Evolutionary conservation across 176 grass and related monocot species (phyloP), one percentile per base, ranked within the genome.

Genomic region (Lolium perenne): DNA sequence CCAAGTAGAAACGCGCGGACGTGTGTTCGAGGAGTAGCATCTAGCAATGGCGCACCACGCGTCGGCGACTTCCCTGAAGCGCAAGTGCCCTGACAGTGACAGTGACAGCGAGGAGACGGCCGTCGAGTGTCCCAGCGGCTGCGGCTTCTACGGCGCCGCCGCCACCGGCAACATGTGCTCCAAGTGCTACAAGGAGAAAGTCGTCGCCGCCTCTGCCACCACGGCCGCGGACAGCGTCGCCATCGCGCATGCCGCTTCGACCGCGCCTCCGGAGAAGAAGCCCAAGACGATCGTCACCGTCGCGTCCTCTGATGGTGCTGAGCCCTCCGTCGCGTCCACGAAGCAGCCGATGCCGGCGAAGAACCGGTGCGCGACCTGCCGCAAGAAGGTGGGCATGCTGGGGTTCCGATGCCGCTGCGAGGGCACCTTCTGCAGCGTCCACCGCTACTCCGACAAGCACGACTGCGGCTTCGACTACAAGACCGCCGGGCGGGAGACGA

Each of bases 351-450:
- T 43, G 41, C 3, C 29, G 51, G 7, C 71, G 61, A 7, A 85
- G 25, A 91, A 83, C 57, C 80, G 93, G 47, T 95, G 93, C 76
- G 5, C 38, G 56, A 20, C 76, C 21, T 95, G 94, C 89, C 82
- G 83, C 7, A 96, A 78, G 84, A 96, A 83, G 84, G 89, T 91
- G 20, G 87, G 89, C 23, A 73, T 93, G 59, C 76, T 76, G 13
- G 91, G 89, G 23, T 95, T 95, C 82, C 88, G 64, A 73, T 95
- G 94, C 82, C 85, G 89, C 5, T 93, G 91, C 22, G 88, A 89
- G 1, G 86, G 69, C 9, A 95, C 78, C 2, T 95, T 87, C 47
- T 95, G 94, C 71, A 58, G 78, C 5, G 41, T 10, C 10, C 94
- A 95, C 70, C 91, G 86, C 3, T 85, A 93, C 65, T 60, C 76